Evolutionary conservation across 805 yeast genomes (phyloP), one percentile per base, ranked within the genome.

Genomic region (Wickerhamiella occidentalis): DNA sequence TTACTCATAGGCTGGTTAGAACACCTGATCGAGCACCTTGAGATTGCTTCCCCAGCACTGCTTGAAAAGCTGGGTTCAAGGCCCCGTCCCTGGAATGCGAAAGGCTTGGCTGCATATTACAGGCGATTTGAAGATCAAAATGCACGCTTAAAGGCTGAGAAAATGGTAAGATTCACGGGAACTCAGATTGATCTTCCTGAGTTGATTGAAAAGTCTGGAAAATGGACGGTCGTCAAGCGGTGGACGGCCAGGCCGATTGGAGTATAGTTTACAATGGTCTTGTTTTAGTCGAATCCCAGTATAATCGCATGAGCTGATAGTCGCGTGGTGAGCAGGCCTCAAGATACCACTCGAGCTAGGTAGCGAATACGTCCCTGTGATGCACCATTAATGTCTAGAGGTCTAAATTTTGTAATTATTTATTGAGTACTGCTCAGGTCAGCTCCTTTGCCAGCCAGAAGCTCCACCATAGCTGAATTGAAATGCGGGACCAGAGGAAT

Each of bases 11-110:
- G 46, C 2, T 58, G 62, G 62, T 55, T 54, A 22, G 52, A 46
- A 40, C 48, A 48, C 35, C 37, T 56, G 21, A 52, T 55, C 0
- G 43, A 18, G 26, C 28, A 33, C 46, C 47, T 3, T 35, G 35
- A 21, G 33, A 46, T n/a, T 9, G 33, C 7, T 35, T 21, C 5
- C 11, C 38, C 6, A 33, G 45, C 1, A 8, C 3, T 30, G 35
- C 26, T 6, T 17, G 13, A 4, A 2, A 28, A 6, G 13, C 19
- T 56, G 6, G 22, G 44, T 12, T 18, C 36, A 3, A 9, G 23
- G n/a, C 57, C 60, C 2, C 52, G 62, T 19, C 61, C 62, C 3
- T 58, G 62, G 62, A 58, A 58, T 21, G 59, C 59, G 2, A 21
- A 15, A 22, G 44, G 54, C 11, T 51, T 58, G n/a, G 59, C 58